Base-by-base conservation (phyloP, 2,329 filamentous ascomycete genomes). In the Epichloe hybrida region DNA sequence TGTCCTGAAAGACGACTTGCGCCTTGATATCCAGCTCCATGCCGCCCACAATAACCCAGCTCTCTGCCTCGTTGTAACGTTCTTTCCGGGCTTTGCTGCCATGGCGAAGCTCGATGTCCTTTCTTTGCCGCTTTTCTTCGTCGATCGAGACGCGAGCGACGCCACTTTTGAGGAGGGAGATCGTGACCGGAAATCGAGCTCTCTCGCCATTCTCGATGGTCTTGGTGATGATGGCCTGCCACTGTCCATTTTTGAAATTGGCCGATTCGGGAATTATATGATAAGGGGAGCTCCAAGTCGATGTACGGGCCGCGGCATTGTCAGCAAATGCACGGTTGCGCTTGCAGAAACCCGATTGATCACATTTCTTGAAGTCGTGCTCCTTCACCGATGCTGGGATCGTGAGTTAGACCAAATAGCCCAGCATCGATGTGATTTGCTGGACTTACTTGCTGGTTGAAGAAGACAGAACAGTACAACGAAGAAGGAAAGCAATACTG, bases 301-400 rank as follows among this genome's bases (percentile, higher is more conserved):
- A 75, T 53, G 80, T 81, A 51, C 80, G 70, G 41, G 79, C 71
- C 44, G 79, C 69, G 55, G 83, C 88, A 56, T 79, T 73, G 68
- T 97, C 90, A 64, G 93, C 93, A 64, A 86, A 90, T 39, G 80
- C 86, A 65, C 93, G 83, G 70, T 97, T 97, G 57, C 93, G 86
- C 66, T 89, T 93, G 72, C 93, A 98, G 73, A 98, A 98, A 61
- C 93, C 93, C 4, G 91, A 93, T 66, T 98, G 91, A 58, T 86
- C 73, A 72, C 93, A 98, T 61, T 86, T 95, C 66, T 97, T 98
- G 77, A 97, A 98, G 67, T 95, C 90, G 61, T 95, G 83, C 64
- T 95, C 86, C 72, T 98, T 98, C 49, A 98, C 93, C 61, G 80
- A 76, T 57, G 79, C 89, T 95, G 35, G 9, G 20, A 15, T 6